Percentiles rank a stretch among this genome's conserved stretches.
Evolutionary conservation across 371 early-diverging fungal species (phyloP).

Genomic region (Mucor mucedo): DNA sequence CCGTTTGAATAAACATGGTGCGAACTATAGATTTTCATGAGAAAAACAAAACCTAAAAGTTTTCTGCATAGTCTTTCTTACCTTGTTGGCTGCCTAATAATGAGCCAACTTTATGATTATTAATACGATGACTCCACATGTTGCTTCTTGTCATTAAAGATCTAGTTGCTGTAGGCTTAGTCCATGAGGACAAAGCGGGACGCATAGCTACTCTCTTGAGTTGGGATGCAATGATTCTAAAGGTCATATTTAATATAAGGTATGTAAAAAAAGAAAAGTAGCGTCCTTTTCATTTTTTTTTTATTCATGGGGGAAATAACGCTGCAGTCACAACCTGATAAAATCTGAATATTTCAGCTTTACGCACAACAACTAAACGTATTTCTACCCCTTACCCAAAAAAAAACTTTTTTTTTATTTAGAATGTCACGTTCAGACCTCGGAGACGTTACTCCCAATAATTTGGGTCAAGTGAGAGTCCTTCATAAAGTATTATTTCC

Average conservation of each 20-base stretch:
- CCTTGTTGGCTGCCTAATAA: slow-evolving; percentile 34
- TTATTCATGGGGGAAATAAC: neutral
- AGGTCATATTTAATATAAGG: slow-evolving; percentile 21
- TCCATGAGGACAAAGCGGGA: slow-evolving; percentile 5
- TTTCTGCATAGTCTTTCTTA: neutral
- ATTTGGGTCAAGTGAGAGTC: slow-evolving; percentile 71
- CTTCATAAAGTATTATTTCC: slow-evolving; percentile 89
- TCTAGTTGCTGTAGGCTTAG: slow-evolving; percentile 7
- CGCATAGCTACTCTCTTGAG: slow-evolving; percentile 16
- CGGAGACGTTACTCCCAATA: slow-evolving; percentile 73
- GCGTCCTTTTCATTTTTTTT: too few relatives aligned
- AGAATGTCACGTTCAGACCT: slow-evolving; percentile 33
- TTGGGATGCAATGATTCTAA: slow-evolving; percentile 20
- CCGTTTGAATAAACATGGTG: slow-evolving; percentile 96
- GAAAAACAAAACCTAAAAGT: neutral
- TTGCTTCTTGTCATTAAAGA: slow-evolving; percentile 20
- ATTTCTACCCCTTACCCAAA: neutral
- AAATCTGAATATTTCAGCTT: neutral
- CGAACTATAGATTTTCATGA: slow-evolving; percentile 49
- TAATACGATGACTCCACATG: slow-evolving; percentile 16
- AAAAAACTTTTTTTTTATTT: neutral
- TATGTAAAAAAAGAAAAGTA: neutral
- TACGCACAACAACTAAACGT: neutral
- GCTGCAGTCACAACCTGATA: neutral
- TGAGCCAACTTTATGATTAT: slow-evolving; percentile 12